phyloP scores from a whole-genome alignment of 2,329 filamentous ascomycete genomes.

The Apiospora malaysiana region DNA sequence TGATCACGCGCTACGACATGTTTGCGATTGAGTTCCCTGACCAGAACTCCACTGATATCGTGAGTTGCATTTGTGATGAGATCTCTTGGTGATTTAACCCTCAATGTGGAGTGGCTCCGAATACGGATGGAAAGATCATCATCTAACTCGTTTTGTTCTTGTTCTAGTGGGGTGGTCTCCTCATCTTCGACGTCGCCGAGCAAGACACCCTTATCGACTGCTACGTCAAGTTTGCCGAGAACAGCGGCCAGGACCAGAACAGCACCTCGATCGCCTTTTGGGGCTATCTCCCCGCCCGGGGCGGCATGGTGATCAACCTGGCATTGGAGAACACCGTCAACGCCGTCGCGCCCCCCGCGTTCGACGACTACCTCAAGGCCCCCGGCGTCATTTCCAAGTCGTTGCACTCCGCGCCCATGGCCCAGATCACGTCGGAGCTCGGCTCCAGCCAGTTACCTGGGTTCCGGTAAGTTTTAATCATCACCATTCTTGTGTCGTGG shows the following conservation, averaged over 20 bases:
- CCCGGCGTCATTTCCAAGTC: slow-evolving; percentile 33
- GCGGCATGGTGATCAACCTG: slow-evolving; percentile 34
- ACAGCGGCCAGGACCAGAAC: slow-evolving; percentile 20
- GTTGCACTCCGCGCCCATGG: slow-evolving; percentile 36
- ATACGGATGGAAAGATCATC: too few relatives aligned
- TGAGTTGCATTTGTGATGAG: not conserved
- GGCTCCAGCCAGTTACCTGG: slow-evolving; percentile 37
- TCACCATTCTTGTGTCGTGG: not conserved
- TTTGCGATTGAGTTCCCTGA: slow-evolving; percentile 24
- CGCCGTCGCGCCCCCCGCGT: slow-evolving; percentile 36
- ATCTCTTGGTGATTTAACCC: too few relatives aligned
- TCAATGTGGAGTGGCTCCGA: too few relatives aligned
- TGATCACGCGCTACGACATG: slow-evolving; percentile 41
- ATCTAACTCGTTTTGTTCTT: too few relatives aligned
- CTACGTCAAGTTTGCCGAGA: slow-evolving; percentile 27
- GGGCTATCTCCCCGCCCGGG: slow-evolving; percentile 39
- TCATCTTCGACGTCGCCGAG: slow-evolving; percentile 23
- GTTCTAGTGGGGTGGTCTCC: slow-evolving; percentile 27
- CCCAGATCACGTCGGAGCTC: slow-evolving; percentile 39
- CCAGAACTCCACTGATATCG: slow-evolving; percentile 20
- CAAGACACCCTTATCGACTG: slow-evolving; percentile 25
- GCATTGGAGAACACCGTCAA: slow-evolving; percentile 39
- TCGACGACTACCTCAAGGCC: slow-evolving; percentile 37
- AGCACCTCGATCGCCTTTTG: slow-evolving; percentile 19
- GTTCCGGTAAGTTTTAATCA: slow-evolving; percentile 27